Evolutionary conservation across 768 basidiomycete species (phyloP).

Genomic region (Trametes meyenii): DNA sequence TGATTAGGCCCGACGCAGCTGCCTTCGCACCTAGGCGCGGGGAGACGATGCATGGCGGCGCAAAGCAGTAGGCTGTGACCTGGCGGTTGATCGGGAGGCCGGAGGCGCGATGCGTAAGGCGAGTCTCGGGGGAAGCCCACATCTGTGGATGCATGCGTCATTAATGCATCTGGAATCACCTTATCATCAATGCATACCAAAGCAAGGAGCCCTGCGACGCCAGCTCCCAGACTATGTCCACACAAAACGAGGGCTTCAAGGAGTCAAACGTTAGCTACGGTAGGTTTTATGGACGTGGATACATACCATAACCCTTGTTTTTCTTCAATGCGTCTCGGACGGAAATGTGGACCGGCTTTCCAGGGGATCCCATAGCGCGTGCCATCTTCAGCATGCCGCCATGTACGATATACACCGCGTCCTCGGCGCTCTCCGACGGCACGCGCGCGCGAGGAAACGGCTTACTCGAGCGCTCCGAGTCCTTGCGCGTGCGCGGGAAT

Average conservation of each 20-base stretch:
- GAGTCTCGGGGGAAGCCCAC: constrained; percentile 84
- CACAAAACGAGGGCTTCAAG: constrained; percentile 68
- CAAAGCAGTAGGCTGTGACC: constrained; percentile 78
- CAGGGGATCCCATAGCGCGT: constrained; percentile 72
- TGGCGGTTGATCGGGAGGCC: constrained; percentile 68
- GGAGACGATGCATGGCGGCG: constrained; percentile 76
- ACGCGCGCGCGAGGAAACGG: constrained; percentile 9
- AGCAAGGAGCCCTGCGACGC: constrained; percentile 74
- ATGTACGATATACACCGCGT: constrained; percentile 61
- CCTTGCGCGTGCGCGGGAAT: constrained; percentile 15
- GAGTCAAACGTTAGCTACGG: neutral
- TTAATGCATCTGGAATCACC: neutral
- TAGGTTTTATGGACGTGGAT: neutral
- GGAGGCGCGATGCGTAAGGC: constrained; percentile 65
- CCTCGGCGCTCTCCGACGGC: constrained; percentile 16
- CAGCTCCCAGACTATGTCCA: constrained; percentile 85
- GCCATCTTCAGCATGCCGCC: constrained; percentile 83
- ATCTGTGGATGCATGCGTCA: constrained; percentile 47
- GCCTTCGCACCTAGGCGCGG: constrained; percentile 60
- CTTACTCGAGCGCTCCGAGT: neutral
- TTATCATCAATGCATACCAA: constrained; percentile 49
- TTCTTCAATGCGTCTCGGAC: constrained; percentile 67
- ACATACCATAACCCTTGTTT: constrained; percentile 75
- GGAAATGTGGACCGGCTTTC: constrained; percentile 77
- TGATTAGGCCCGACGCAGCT: constrained; percentile 61